phyloP scores from a whole-genome alignment of 805 yeast genomes.

The Brettanomyces sp. region DNA sequence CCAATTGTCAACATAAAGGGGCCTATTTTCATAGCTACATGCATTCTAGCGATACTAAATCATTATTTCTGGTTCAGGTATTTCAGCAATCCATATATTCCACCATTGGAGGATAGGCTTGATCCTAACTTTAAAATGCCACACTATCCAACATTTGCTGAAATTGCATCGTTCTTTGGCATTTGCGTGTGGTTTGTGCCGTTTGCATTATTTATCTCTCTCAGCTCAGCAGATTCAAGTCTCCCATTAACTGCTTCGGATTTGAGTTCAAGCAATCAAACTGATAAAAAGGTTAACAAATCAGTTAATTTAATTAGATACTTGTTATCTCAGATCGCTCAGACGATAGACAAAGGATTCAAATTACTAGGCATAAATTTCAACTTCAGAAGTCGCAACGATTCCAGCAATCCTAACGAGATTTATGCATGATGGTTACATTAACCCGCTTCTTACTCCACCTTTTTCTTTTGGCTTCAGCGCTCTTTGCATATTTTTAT shows the following conservation, averaged over 20 bases:
- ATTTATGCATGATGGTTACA: conserved; percentile 13
- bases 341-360: conserved; percentile 34
- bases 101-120: conserved; percentile 55
- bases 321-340: conserved; percentile 45
- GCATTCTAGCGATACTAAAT: conserved; percentile 64
- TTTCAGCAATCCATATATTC: conserved; percentile 64
- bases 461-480: neutral
- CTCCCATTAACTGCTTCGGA: conserved; percentile 44
- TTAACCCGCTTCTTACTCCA: no score
- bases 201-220: conserved; percentile 79
- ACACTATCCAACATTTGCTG: conserved; percentile 71
- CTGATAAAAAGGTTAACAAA: conserved; percentile 23
- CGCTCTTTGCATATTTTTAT: no score
- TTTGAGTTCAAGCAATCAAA: conserved; percentile 19
- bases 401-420: conserved; percentile 19
- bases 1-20: conserved; percentile 75
- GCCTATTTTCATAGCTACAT: conserved; percentile 60
- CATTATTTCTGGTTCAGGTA: conserved; percentile 87
- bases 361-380: conserved; percentile 57
- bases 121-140: conserved; percentile 53
- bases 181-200: conserved; percentile 91
- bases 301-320: conserved; percentile 65
- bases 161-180: conserved; percentile 93
- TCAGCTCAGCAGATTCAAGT: conserved; percentile 85
- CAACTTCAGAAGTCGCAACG: conserved; percentile 6